Base-by-base conservation (phyloP, 2,329 filamentous ascomycete species). In the Amauroascus verrucosus region DNA sequence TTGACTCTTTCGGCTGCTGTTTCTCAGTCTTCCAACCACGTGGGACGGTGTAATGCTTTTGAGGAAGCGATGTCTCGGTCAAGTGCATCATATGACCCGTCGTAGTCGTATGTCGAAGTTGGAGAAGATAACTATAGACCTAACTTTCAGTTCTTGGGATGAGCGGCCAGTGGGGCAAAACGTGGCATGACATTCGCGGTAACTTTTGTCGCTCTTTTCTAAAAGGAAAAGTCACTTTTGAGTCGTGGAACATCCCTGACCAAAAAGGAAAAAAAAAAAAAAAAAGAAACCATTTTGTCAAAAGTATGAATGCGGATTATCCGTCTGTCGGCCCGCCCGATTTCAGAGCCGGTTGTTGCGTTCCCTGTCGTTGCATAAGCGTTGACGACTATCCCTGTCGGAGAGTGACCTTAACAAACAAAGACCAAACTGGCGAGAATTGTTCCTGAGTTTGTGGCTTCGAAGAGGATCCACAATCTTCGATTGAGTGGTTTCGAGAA, bases 381-480 rank as follows among this genome's bases (percentile, higher is more conserved):
- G 24, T 50, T 13, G 33, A 40, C 38, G 16, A 3, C 20, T 9
- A 51, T 33, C 38, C 37, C 37, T 44, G 48, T 44, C n/a, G 24
- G 16, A 24, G 3, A 44, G 48, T 38, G 18, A 41, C 48, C 38
- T 51, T 26, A 24, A 35, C 37, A 51, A 44, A 51, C 48, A 44
- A 44, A 44, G 38, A 44, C 18, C 7, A 35, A 44, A 37, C 37
- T 22, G 37, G 20, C 6, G 24, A 33, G 33, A 6, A 44, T 51
- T 51, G 26, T 51, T 51, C 48, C 48, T 51, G 30, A 51, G 48
- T 51, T 51, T 33, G 48, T 44, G 48, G 48, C 48, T 41, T 51
- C 48, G 48, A 18, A 13, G 26, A 9, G 26, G 37, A 33, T 38
- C 48, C 48, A 51, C 48, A 35, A 16, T 16, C n/a, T 33, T 51